Percentiles rank a stretch among this genome's conserved stretches.
Evolutionary conservation across 2,329 filamentous ascomycete genomes (phyloP).

Genomic region (Westerdykella aurantiaca): DNA sequence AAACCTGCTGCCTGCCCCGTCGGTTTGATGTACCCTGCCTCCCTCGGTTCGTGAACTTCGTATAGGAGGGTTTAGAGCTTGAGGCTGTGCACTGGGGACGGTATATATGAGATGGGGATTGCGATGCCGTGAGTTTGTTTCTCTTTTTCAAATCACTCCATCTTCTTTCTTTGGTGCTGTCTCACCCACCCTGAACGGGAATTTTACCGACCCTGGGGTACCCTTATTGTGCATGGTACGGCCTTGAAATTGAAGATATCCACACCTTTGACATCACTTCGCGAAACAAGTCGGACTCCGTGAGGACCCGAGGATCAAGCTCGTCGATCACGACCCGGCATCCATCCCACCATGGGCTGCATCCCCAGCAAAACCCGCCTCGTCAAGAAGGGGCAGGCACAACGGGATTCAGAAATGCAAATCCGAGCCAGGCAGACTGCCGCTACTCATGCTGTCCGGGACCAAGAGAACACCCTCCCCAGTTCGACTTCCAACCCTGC

Average conservation of each 20-base stretch:
- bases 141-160: too few relatives aligned
- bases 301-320: background rate
- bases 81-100: background rate
- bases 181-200: too few relatives aligned
- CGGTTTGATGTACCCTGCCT: too few relatives aligned
- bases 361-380: background rate
- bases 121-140: background rate
- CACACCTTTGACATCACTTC: too few relatives aligned
- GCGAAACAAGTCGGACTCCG: too few relatives aligned
- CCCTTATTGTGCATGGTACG: too few relatives aligned
- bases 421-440: background rate
- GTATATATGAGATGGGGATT: background rate
- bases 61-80: too few relatives aligned
- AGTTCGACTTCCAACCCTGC: background rate
- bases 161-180: too few relatives aligned
- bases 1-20: background rate
- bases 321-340: background rate
- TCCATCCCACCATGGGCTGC: background rate
- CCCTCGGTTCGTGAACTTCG: too few relatives aligned
- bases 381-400: background rate
- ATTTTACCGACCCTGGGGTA: too few relatives aligned
- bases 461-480: background rate
- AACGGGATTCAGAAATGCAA: background rate
- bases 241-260: too few relatives aligned
- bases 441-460: background rate